phyloP scores from a whole-genome alignment of 208 protist species.

The Acanthamoeba royreba region DNA sequence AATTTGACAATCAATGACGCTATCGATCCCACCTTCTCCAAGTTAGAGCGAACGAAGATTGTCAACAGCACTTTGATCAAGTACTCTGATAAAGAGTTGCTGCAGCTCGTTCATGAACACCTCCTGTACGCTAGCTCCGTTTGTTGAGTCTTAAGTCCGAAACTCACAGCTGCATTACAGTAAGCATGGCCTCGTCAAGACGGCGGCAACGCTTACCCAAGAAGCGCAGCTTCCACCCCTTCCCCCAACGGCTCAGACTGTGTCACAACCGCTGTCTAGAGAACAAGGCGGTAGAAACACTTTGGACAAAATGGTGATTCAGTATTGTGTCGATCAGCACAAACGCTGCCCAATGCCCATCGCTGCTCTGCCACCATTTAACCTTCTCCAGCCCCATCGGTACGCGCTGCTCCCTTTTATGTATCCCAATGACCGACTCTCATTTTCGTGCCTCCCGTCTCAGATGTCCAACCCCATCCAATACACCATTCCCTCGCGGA shows the following conservation, averaged over 20 bases:
- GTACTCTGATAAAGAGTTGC: slow-evolving; percentile 55
- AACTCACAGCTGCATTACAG: too few species aligned
- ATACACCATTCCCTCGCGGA: neutral
- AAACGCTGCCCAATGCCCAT: slow-evolving; percentile 54
- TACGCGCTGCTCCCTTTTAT: neutral
- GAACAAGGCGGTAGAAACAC: neutral
- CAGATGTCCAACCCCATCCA: slow-evolving; percentile 6
- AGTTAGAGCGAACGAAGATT: slow-evolving; percentile 55
- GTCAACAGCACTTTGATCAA: slow-evolving; percentile 51
- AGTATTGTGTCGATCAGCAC: slow-evolving; percentile 57
- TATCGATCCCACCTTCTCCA: slow-evolving; percentile 48
- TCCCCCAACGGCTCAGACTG: neutral
- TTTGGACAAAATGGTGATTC: slow-evolving; percentile 54
- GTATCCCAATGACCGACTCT: too few species aligned
- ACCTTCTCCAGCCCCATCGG: slow-evolving; percentile 6
- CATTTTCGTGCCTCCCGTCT: too few species aligned
- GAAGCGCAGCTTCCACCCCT: slow-evolving; percentile 13
- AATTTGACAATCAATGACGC: slow-evolving; percentile 36
- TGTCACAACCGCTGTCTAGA: neutral
- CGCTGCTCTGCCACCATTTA: slow-evolving; percentile 40
- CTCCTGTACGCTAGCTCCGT: neutral
- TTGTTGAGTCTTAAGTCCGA: too few species aligned
- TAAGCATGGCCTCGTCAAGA: slow-evolving; percentile 34
- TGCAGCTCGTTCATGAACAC: slow-evolving; percentile 65
- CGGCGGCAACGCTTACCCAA: neutral